Evolutionary conservation across 2,329 filamentous ascomycete genomes (phyloP).

Genomic region (Magnaporthiopsis rhizophila): DNA sequence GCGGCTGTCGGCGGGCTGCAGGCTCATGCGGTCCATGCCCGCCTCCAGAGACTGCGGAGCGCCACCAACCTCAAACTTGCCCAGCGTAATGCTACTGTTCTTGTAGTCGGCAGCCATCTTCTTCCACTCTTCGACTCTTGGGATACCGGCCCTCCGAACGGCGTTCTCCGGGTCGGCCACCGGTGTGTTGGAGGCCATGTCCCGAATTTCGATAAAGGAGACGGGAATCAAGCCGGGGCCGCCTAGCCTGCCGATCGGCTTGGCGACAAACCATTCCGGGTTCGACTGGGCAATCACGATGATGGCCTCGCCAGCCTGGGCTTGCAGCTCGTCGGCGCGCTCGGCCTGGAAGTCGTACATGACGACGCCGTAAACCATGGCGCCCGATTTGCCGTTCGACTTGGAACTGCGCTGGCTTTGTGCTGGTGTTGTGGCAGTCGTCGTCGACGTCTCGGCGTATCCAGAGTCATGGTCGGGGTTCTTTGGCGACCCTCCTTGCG

Average conservation of each 20-base stretch:
- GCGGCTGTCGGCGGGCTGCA: conserved; percentile 42
- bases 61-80: conserved; percentile 67
- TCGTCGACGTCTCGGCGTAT: conserved; percentile 55
- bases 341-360: conserved; percentile 96
- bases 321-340: conserved; percentile 89
- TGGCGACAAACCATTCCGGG: conserved; percentile 98
- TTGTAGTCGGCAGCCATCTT: conserved; percentile 99
- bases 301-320: conserved; percentile 90
- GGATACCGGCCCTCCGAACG: conserved; percentile 80
- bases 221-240: conserved; percentile 93
- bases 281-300: conserved; percentile 98
- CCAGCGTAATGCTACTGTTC: conserved; percentile 94
- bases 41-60: conserved; percentile 49
- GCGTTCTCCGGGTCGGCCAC: conserved; percentile 78
- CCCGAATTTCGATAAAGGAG: conserved; percentile 91
- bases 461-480: conserved; percentile 82
- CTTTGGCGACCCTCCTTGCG: conserved; percentile 41
- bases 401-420: conserved; percentile 41
- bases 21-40: conserved; percentile 71
- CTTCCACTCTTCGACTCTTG: conserved; percentile 97
- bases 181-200: conserved; percentile 80
- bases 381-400: conserved; percentile 49
- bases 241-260: conserved; percentile 95
- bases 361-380: conserved; percentile 94
- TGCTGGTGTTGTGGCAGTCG: conserved; percentile 21